These are phyloP conservation scores for Casaregolazyma lundiana DNA, from an alignment of 1,139 yeast species.

Conservation along the genomic window DNA sequence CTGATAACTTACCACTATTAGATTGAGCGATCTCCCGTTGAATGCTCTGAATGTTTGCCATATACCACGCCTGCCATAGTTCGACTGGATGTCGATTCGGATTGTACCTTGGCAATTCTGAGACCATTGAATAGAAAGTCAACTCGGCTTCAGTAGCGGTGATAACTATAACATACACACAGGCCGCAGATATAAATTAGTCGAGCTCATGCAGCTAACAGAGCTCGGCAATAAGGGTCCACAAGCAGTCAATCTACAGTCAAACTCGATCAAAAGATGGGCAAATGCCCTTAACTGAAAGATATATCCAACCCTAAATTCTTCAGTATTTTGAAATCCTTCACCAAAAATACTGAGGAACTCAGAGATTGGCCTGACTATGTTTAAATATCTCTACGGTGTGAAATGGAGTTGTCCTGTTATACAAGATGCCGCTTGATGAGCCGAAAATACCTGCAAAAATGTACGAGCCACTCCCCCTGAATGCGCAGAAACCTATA, in stretches of 20 bases:
- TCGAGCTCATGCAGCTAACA: slow-evolving; percentile 5
- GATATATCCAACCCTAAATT: neutral
- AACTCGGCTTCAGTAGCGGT: neutral
- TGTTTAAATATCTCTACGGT: neutral
- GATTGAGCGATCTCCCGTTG: slow-evolving; percentile 16
- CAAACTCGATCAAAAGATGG: slow-evolving; percentile 5
- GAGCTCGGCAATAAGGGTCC: slow-evolving; percentile 8
- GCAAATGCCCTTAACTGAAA: neutral
- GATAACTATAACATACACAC: neutral
- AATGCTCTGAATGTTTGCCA: slow-evolving; percentile 22
- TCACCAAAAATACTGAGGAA: neutral
- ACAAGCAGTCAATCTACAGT: slow-evolving; percentile 1
- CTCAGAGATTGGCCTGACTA: neutral
- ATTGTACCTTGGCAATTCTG: slow-evolving; percentile 24
- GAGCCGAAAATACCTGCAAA: neutral
- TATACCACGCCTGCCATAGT: slow-evolving; percentile 34
- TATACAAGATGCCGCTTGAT: neutral
- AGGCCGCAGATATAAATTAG: neutral
- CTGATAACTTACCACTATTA: slow-evolving; percentile 8
- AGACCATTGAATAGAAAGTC: slow-evolving; percentile 13
- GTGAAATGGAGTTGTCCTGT: neutral
- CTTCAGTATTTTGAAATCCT: neutral
- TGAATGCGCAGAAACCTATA: too few species aligned
- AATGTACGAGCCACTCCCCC: too few species aligned
- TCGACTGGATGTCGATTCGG: slow-evolving; percentile 32